Evolutionary conservation across 257 asterid species (phyloP), one percentile per base, ranked within the genome.

Genomic region (Petunia secreta): DNA sequence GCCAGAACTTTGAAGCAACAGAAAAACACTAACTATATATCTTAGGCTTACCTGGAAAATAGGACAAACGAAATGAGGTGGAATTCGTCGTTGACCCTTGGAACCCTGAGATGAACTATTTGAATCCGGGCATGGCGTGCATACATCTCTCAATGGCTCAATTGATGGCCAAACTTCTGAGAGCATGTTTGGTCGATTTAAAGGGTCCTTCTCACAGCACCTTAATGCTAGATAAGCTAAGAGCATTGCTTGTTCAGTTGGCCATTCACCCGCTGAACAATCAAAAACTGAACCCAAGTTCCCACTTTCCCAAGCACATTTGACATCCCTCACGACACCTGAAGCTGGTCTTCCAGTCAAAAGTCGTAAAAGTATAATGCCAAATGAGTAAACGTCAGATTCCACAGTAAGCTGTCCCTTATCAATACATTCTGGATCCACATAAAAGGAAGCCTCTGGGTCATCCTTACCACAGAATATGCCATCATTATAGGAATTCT

Each of bases 221-320:
- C 86, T 87, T 87, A 92, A 75, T n/a, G 87, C 97, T 89, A 95
- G 79, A 82, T 68, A 41, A 85, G 92, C 90, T 63, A 95, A 77
- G 83, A 85, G 84, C 55, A 84, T 81, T 1, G 86, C 91, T 74
- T 34, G 84, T 86, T 77, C 88, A 66, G 81, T 59, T 63, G 98
- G 94, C 99, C 99, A 95, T n/a, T 95, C 93, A 48, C 97, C 99
- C 41, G 98, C 97, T 57, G 94, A 90, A 63, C 53, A 57, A 87
- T 93, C 98, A 59, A 95, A 82, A 55, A 93, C 82, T 10, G 87
- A 36, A 36, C 84, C 86, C 67, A 92, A 78, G 38, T 86, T 82
- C 74, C 96, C 98, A 62, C 85, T 87, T 82, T 89, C 90, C 58
- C 90, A 55, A 52, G 98, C 96, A 87, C 93, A 88, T 75, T 77